A percentile compares a stretch with the other conserved stretches of the same genome.
phyloP scores from a whole-genome alignment of 306 rosid genomes.

The Lathyrus oleraceus region DNA sequence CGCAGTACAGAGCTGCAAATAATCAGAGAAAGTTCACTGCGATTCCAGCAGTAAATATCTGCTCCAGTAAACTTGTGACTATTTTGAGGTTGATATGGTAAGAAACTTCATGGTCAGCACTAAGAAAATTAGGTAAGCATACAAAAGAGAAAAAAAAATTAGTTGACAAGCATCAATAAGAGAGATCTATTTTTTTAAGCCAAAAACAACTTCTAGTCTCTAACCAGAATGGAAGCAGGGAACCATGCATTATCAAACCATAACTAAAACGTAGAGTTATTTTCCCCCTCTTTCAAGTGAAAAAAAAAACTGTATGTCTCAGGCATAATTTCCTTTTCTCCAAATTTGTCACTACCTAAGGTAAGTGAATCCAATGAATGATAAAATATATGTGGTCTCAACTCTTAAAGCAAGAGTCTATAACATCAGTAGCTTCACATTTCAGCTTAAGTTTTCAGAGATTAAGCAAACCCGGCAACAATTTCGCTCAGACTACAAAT shows the following conservation, averaged over 20 bases:
- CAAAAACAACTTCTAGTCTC: background rate
- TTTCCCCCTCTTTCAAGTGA: too few relatives aligned
- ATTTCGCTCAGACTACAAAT: conserved; percentile 6
- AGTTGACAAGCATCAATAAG: background rate
- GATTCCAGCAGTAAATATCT: background rate
- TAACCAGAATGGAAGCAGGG: background rate
- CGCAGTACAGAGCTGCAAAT: background rate
- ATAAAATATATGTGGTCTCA: background rate
- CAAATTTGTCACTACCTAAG: background rate
- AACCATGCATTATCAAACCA: background rate
- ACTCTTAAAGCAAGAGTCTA: background rate
- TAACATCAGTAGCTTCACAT: background rate
- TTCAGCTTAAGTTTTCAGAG: background rate
- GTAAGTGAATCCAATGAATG: background rate
- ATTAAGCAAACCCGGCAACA: conserved; percentile 9
- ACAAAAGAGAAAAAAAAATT: background rate
- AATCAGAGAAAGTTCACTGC: background rate
- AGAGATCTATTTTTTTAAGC: background rate
- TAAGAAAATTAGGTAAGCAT: background rate
- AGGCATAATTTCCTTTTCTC: background rate
- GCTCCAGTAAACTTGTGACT: background rate
- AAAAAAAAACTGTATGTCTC: background rate
- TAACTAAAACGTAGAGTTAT: background rate
- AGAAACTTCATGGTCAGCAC: background rate
- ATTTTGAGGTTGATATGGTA: background rate